Base-by-base conservation (phyloP, 257 asterid genomes). In the Cynanchum wilfordii region DNA sequence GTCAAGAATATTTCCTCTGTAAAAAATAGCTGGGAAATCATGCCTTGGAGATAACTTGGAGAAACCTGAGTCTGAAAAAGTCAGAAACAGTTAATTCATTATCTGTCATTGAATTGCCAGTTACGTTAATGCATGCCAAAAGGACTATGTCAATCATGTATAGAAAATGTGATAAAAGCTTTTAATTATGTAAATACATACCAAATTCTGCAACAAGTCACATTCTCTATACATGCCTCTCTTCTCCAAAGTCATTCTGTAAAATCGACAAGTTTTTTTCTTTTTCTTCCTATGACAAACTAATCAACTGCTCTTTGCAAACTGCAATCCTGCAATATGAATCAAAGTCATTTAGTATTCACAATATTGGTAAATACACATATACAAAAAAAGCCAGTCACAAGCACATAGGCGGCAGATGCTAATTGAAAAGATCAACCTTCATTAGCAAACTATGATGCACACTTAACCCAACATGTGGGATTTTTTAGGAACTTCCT, bases 231-330 rank as follows among this genome's bases (percentile, higher is more conserved):
- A 75, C 78, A 78, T 47, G 76, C 74, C 20, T 20, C 76, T 62
- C 42, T 40, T 62, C 75, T 60, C 82, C 85, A 71, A 71, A 54
- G 62, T n/a, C 69, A 55, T 67, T 51, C 66, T 65, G 79, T 29
- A 73, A 71, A 44, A 54, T 81, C 82, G 77, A 78, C 85, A 62
- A 78, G 72, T 81, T 81, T 36, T 69, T 68, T 50, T 75, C 75
- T 65, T n/a, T 42, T 54, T 66, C 70, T 71, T 50, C n/a, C 66
- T 30, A 59, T 69, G 55, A 54, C 38, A 22, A 67, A 54, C 68
- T 59, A 71, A 71, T 51, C 69, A 69, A 55, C 77, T 25, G 52
- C 68, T 58, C 75, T 16, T 7, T 36, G 24, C 24, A 80, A 73
- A 66, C 40, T 65, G 67, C 63, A 71, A 22, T 49, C 52, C 69